Percentiles rank a stretch among this genome's conserved stretches.
These are phyloP conservation scores for Suillus decipiens DNA, from an alignment of 768 basidiomycete species.

Conservation along the genomic window DNA sequence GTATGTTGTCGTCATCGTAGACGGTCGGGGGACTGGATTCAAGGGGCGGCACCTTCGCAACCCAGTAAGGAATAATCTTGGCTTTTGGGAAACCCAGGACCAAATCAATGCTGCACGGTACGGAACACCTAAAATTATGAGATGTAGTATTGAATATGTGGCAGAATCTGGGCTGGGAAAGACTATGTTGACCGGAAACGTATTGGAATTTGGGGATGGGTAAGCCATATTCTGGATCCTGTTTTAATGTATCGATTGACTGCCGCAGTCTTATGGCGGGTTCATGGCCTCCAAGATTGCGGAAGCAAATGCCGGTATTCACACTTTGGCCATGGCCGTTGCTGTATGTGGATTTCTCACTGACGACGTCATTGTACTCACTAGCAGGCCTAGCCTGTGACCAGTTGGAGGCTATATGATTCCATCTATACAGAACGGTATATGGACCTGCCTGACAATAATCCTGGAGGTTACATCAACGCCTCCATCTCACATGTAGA, in stretches of 20 bases:
- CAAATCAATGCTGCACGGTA: slow-evolving; percentile 88
- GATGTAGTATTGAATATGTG: slow-evolving; percentile 3
- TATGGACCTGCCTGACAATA: slow-evolving; percentile 82
- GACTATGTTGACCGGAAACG: slow-evolving; percentile 85
- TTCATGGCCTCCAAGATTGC: slow-evolving; percentile 94
- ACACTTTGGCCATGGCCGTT: slow-evolving; percentile 88
- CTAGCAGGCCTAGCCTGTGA: slow-evolving; percentile 63
- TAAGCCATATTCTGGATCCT: slow-evolving; percentile 38
- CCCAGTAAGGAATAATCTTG: slow-evolving; percentile 85
- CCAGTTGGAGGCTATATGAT: slow-evolving; percentile 85
- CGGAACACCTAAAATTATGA: slow-evolving; percentile 27
- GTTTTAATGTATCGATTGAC: slow-evolving; percentile 12
- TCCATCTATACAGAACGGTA: slow-evolving; percentile 98
- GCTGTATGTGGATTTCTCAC: slow-evolving; percentile 56
- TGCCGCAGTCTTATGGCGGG: slow-evolving; percentile 84
- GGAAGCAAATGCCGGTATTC: slow-evolving; percentile 87
- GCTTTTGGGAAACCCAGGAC: slow-evolving; percentile 86
- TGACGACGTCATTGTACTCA: slow-evolving; percentile 13
- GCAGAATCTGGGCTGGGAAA: slow-evolving; percentile 80
- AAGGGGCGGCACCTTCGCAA: slow-evolving; percentile 85
- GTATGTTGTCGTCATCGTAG: slow-evolving; percentile 86
- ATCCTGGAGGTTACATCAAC: slow-evolving; percentile 86
- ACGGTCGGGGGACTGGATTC: slow-evolving; percentile 92
- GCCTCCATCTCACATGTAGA: slow-evolving; percentile 87
- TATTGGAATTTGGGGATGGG: slow-evolving; percentile 99